These are phyloP conservation scores for Puccinia polysora DNA, from an alignment of 1,284 basidiomycete species.

Conservation along the genomic window DNA sequence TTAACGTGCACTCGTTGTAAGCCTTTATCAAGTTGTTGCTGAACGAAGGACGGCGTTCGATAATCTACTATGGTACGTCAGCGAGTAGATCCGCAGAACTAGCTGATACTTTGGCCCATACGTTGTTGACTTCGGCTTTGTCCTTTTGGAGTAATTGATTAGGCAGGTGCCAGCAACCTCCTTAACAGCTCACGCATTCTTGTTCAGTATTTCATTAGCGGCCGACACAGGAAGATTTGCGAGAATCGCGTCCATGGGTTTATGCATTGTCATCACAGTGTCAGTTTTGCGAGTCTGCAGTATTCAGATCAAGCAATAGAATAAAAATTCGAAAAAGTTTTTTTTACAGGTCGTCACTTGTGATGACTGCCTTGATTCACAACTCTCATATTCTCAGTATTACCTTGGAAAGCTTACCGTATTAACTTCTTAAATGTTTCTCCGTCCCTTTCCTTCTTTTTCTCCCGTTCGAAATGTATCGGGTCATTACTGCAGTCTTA, in stretches of 20 bases:
- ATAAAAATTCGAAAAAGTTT: no score
- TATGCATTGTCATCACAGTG: conserved; percentile 44
- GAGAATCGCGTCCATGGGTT: conserved; percentile 42
- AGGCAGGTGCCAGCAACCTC: conserved; percentile 43
- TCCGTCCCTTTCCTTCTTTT: not conserved
- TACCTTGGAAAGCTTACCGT: no score
- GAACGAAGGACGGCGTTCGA: conserved; percentile 39
- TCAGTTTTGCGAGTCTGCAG: not conserved
- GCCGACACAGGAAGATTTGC: conserved; percentile 37
- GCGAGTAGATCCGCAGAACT: not conserved
- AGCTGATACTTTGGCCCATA: not conserved
- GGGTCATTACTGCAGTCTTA: conserved; percentile 24
- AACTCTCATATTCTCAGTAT: no score
- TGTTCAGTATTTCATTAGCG: conserved; percentile 45
- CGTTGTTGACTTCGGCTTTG: not conserved
- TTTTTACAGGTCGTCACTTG: no score
- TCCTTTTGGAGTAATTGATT: not conserved
- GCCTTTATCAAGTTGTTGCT: conserved; percentile 37
- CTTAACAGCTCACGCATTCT: conserved; percentile 44
- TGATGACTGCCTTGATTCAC: no score
- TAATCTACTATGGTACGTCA: conserved; percentile 33
- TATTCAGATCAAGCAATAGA: no score
- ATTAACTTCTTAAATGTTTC: no score
- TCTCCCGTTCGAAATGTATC: not conserved
- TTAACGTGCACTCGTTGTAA: not conserved